Percentiles rank a stretch among this genome's conserved stretches.
Evolutionary conservation across 2,329 filamentous ascomycete genomes (phyloP).

Genomic region (Microthyrium microscopicum): DNA sequence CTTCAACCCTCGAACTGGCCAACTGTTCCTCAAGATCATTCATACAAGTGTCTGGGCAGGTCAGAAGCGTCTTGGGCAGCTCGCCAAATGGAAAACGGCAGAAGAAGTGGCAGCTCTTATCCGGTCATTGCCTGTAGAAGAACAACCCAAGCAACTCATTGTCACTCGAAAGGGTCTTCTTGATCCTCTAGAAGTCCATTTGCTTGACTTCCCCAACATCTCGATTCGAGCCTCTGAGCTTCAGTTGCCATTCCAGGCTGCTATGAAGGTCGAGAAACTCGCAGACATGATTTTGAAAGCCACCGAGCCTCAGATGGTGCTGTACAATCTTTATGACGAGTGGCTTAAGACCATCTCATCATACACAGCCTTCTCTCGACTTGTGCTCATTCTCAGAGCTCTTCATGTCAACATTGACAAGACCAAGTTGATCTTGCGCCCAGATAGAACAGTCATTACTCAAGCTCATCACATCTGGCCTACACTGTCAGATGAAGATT

Average conservation of each 20-base stretch:
- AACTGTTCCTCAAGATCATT: conserved; percentile 97
- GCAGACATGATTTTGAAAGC: conserved; percentile 97
- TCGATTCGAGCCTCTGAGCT: conserved; percentile 94
- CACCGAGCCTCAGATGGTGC: conserved; percentile 98
- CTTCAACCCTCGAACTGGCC: conserved; percentile 96
- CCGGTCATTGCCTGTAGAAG: conserved; percentile 85
- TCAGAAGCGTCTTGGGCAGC: conserved; percentile 93
- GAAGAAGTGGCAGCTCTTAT: conserved; percentile 98
- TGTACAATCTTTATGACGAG: conserved; percentile 97
- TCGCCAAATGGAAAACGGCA: conserved; percentile 98
- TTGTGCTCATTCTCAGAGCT: conserved; percentile 83
- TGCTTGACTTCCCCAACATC: conserved; percentile 98
- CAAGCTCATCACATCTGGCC: conserved; percentile 99
- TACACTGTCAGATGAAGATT: conserved; percentile 81
- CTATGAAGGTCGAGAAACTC: conserved; percentile 99
- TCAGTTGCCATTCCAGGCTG: conserved; percentile 95
- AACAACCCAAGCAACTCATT: conserved; percentile 97
- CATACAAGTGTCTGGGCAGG: conserved; percentile 98
- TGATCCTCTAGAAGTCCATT: conserved; percentile 89
- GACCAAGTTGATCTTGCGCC: conserved; percentile 85
- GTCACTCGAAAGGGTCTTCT: conserved; percentile 94
- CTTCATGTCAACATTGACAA: conserved; percentile 97
- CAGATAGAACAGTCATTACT: conserved; percentile 95
- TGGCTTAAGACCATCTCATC: conserved; percentile 98
- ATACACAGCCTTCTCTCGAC: conserved; percentile 92